Percentiles rank a stretch among this genome's conserved stretches.
Evolutionary conservation across 164 flowering plant species (phyloP).

Genomic region (Aristolochia californica): DNA sequence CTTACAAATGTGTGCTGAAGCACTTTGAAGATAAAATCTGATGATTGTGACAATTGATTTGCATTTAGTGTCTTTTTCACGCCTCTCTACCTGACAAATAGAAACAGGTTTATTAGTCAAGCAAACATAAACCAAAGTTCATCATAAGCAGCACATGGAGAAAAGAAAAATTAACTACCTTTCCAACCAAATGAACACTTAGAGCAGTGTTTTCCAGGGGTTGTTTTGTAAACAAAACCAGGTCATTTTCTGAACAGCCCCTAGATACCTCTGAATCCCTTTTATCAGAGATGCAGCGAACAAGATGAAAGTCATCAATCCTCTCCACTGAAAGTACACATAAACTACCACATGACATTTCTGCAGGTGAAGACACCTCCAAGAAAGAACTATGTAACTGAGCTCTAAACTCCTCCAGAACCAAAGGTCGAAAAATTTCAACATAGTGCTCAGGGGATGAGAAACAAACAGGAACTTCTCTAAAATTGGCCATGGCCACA

Average conservation of each 20-base stretch:
- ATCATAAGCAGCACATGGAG: neutral
- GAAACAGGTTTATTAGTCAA: neutral
- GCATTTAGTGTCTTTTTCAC: constrained; percentile 66
- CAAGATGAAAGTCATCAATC: constrained; percentile 83
- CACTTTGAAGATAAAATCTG: constrained; percentile 60
- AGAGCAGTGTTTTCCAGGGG: constrained; percentile 37
- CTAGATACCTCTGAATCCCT: constrained; percentile 29
- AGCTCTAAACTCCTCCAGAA: constrained; percentile 92
- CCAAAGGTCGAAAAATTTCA: constrained; percentile 70
- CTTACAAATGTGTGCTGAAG: constrained; percentile 51
- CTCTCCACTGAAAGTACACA: constrained; percentile 83
- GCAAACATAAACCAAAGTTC: neutral
- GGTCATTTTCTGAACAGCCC: constrained; percentile 71
- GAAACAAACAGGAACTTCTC: constrained; percentile 69
- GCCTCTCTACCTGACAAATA: constrained; percentile 66
- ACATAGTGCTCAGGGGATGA: constrained; percentile 69
- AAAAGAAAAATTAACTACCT: constrained; percentile 35
- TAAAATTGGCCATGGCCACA: constrained; percentile 25
- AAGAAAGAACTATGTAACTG: constrained; percentile 59
- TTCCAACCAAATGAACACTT: constrained; percentile 74
- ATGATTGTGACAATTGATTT: constrained; percentile 44
- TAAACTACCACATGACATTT: constrained; percentile 54
- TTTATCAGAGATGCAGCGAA: constrained; percentile 68
- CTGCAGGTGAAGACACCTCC: constrained; percentile 67
- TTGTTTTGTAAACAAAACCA: constrained; percentile 71